Percentiles rank a stretch among this genome's conserved stretches.
Conservation (phyloP, 2,329 filamentous ascomycete genomes). For the Fusarium sp. region DNA sequence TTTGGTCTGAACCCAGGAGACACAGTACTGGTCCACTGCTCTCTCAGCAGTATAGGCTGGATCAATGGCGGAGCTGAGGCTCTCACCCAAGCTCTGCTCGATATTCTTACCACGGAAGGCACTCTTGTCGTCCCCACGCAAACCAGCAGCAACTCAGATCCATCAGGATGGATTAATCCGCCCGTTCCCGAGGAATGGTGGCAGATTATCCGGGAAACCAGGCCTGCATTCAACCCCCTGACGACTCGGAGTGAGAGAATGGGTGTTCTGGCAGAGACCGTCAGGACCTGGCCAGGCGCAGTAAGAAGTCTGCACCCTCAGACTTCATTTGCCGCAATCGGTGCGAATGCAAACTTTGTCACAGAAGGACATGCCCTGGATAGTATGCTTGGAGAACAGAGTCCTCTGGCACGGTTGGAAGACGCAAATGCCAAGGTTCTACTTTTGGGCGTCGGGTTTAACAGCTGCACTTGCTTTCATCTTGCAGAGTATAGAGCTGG, state of each 20-base stretch:
- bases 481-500: conserved; percentile 4
- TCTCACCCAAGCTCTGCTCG: not conserved
- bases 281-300: conserved; percentile 2
- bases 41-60: not conserved
- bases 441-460: not conserved
- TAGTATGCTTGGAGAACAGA: not conserved
- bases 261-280: not conserved
- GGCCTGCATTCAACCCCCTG: not conserved
- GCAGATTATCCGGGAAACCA: not conserved
- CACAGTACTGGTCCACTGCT: not conserved
- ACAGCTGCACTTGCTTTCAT: conserved; percentile 10
- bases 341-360: not conserved
- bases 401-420: not conserved
- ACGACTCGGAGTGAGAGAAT: not conserved
- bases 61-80: conserved; percentile 5
- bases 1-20: not conserved
- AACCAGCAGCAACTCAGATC: conserved; percentile 10
- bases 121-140: not conserved
- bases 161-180: not conserved
- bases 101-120: not conserved
- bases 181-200: conserved; percentile 3
- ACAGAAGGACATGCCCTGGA: not conserved
- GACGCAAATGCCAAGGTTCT: not conserved
- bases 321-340: conserved; percentile 1
- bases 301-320: conserved; percentile 1